phyloP scores from a whole-genome alignment of 495 filamentous ascomycete genomes.

The Aspergillus taichungensis region DNA sequence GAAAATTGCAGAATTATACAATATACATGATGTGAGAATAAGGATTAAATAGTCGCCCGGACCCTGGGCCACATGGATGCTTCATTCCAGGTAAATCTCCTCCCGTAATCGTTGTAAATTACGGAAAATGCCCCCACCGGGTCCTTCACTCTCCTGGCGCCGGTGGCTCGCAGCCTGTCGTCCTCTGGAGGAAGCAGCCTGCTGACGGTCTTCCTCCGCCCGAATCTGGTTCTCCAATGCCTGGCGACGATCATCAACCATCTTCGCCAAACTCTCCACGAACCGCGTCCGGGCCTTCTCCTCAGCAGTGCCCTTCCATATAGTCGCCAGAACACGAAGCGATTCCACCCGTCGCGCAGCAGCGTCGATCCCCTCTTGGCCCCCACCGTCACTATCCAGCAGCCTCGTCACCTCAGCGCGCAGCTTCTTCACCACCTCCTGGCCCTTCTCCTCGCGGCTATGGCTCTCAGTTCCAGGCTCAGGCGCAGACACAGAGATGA shows the following conservation, averaged over 20 bases:
- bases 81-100: constrained; percentile 53
- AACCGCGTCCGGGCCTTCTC: constrained; percentile 76
- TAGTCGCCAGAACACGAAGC: constrained; percentile 56
- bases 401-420: constrained; percentile 63
- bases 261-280: constrained; percentile 63
- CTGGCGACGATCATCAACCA: constrained; percentile 48
- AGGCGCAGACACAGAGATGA: constrained; percentile 74
- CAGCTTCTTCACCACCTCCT: constrained; percentile 59
- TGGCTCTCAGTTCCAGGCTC: constrained; percentile 53
- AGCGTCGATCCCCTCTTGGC: constrained; percentile 45
- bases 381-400: constrained; percentile 41
- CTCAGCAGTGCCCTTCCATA: constrained; percentile 95
- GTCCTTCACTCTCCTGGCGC: constrained; percentile 36
- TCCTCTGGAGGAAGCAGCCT: constrained; percentile 7
- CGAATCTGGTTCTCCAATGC: constrained; percentile 46
- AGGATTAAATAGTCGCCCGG: too few species aligned
- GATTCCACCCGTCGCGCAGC: constrained; percentile 64
- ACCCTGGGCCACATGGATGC: background rate
- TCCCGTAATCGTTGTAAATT: constrained; percentile 72
- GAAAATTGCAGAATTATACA: too few species aligned
- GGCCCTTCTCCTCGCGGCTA: constrained; percentile 69
- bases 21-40: too few species aligned
- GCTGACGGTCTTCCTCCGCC: constrained; percentile 26
- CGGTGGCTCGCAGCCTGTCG: constrained; percentile 15
- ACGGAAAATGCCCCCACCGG: constrained; percentile 69